A percentile compares a stretch with the other conserved stretches of the same genome.
These are phyloP conservation scores for Alternaria sp. DNA, from an alignment of 2,329 filamentous ascomycete species.

Conservation along the genomic window DNA sequence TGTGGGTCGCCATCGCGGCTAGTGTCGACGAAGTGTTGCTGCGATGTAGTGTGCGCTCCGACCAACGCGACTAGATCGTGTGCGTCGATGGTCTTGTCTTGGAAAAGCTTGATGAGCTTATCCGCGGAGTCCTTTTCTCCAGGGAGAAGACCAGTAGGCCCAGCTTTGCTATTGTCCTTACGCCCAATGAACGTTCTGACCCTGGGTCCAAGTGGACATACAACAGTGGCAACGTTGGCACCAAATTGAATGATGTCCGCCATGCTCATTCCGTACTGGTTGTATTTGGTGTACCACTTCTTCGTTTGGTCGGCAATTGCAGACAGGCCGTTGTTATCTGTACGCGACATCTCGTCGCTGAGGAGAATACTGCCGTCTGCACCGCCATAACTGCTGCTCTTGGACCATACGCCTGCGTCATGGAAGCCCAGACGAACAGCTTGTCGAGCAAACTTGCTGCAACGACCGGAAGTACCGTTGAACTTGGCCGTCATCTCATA, in stretches of 20 bases:
- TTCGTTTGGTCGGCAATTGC: constrained; percentile 39
- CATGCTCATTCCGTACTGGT: constrained; percentile 44
- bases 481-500: constrained; percentile 45
- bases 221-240: constrained; percentile 47
- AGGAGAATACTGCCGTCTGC: constrained; percentile 44
- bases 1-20: constrained; percentile 43
- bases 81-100: constrained; percentile 48
- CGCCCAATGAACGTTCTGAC: constrained; percentile 47
- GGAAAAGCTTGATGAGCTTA: constrained; percentile 44
- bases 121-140: constrained; percentile 42
- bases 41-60: constrained; percentile 47
- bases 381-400: constrained; percentile 33
- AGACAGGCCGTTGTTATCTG: constrained; percentile 38
- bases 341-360: constrained; percentile 34
- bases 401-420: constrained; percentile 43
- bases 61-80: constrained; percentile 48
- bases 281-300: constrained; percentile 41
- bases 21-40: constrained; percentile 47
- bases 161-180: constrained; percentile 45
- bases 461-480: constrained; percentile 42
- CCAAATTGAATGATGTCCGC: constrained; percentile 50
- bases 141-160: constrained; percentile 44
- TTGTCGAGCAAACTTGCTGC: constrained; percentile 40
- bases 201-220: constrained; percentile 49
- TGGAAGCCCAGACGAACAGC: constrained; percentile 45